Percentiles rank a stretch among this genome's conserved stretches.
These are phyloP conservation scores for Helminthosporium solani DNA, from an alignment of 2,329 filamentous ascomycete genomes.

Conservation along the genomic window DNA sequence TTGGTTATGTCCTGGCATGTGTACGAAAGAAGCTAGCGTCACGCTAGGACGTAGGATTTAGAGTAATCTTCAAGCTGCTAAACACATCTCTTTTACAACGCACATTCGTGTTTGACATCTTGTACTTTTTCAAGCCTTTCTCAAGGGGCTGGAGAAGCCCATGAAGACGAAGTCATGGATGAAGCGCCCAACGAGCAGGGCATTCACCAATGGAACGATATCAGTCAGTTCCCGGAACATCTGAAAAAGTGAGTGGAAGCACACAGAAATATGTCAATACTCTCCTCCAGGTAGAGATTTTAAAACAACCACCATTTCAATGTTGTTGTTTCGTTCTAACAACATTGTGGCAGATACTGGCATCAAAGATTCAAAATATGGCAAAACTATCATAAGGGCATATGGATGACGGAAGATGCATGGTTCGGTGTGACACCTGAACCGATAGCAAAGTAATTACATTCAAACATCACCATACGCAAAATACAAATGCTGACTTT, in stretches of 20 bases:
- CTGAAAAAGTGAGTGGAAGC: slow-evolving; percentile 70
- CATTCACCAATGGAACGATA: slow-evolving; percentile 68
- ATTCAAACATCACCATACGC: slow-evolving; percentile 21
- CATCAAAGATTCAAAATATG: slow-evolving; percentile 86
- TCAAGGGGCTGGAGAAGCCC: background rate
- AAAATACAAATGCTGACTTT: slow-evolving; percentile 21
- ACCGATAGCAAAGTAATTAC: slow-evolving; percentile 72
- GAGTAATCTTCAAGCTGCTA: background rate
- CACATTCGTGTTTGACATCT: background rate
- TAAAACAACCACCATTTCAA: no score
- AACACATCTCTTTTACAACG: background rate
- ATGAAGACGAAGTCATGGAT: slow-evolving; percentile 11
- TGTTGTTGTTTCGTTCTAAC: background rate
- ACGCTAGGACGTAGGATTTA: background rate
- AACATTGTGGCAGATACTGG: slow-evolving; percentile 69
- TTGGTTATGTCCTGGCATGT: background rate
- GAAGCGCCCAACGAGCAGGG: slow-evolving; percentile 35
- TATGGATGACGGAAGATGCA: slow-evolving; percentile 87
- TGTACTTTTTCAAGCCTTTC: background rate
- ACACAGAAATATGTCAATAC: no score
- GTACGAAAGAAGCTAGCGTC: background rate
- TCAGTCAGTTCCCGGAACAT: slow-evolving; percentile 74
- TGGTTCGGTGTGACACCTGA: slow-evolving; percentile 99
- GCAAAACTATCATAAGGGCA: slow-evolving; percentile 79
- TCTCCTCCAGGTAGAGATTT: no score